Evolutionary conservation across 1,139 yeast genomes (phyloP).

Genomic region (Lodderomyces jiufengensis): DNA sequence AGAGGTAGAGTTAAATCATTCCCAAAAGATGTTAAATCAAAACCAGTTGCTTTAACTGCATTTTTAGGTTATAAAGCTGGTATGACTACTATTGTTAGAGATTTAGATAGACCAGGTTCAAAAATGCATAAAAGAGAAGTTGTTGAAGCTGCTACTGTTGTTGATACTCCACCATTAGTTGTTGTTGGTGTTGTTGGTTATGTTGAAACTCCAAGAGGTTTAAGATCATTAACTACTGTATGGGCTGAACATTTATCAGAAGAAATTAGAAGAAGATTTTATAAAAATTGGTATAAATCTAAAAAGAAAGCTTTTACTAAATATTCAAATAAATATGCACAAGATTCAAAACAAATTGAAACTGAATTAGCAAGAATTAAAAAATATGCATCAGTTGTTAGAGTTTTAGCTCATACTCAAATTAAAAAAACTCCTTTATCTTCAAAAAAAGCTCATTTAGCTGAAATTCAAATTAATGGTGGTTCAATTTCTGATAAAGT

Average conservation of each 20-base stretch:
- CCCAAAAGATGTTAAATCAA: conserved; percentile 98
- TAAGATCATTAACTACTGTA: conserved; percentile 98
- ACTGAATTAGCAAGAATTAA: conserved; percentile 97
- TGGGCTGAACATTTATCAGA: conserved; percentile 99
- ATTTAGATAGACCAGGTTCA: conserved; percentile 99
- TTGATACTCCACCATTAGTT: conserved; percentile 98
- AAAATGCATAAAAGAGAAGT: conserved; percentile 99
- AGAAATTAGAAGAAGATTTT: conserved; percentile 99
- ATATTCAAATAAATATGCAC: conserved; percentile 98
- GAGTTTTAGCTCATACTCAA: conserved; percentile 99
- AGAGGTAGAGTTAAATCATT: conserved; percentile 99
- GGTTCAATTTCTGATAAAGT: conserved; percentile 97
- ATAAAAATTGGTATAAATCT: conserved; percentile 99
- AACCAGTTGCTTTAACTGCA: conserved; percentile 99
- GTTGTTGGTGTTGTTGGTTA: conserved; percentile 99
- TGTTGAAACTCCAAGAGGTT: conserved; percentile 99
- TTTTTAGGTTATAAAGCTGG: conserved; percentile 99
- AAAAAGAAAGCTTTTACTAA: conserved; percentile 99
- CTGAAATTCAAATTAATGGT: conserved; percentile 99
- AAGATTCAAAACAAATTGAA: conserved; percentile 83
- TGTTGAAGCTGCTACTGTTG: conserved; percentile 98
- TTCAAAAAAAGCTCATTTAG: conserved; percentile 99
- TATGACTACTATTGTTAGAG: conserved; percentile 99
- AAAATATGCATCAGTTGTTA: conserved; percentile 98
- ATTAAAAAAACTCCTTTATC: conserved; percentile 98